These are phyloP conservation scores for Yamadazyma triangularis DNA, from an alignment of 1,139 yeast species.

Conservation along the genomic window DNA sequence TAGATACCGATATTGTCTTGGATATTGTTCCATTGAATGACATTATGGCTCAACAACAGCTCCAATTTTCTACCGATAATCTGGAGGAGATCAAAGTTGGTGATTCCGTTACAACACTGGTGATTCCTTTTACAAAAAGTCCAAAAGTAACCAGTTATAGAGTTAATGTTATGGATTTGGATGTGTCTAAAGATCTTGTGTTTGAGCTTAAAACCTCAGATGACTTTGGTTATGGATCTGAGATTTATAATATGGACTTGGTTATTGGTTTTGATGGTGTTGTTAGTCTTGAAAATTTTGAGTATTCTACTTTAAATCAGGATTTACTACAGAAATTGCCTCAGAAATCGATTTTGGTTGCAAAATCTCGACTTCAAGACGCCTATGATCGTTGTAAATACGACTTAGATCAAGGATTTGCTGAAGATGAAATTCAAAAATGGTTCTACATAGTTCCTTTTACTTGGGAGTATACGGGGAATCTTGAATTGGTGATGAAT, in stretches of 20 bases:
- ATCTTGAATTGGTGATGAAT: too few species aligned
- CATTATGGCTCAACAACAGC: constrained; percentile 37
- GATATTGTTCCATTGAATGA: constrained; percentile 49
- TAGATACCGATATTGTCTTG: constrained; percentile 65
- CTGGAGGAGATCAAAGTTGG: constrained; percentile 9
- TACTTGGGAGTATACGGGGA: constrained; percentile 30
- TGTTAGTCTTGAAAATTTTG: constrained; percentile 30
- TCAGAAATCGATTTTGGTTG: too few species aligned
- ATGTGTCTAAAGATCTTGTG: background rate
- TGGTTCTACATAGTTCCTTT: constrained; percentile 37
- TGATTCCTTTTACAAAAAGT: constrained; percentile 9
- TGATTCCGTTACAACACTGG: constrained; percentile 3
- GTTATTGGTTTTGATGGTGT: constrained; percentile 32
- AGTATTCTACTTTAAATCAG: constrained; percentile 27
- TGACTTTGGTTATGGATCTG: constrained; percentile 13
- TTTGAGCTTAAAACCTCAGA: constrained; percentile 2
- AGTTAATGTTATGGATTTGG: constrained; percentile 6
- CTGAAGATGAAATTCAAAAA: constrained; percentile 16
- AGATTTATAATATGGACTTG: constrained; percentile 24
- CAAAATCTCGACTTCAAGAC: too few species aligned
- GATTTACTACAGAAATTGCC: too few species aligned
- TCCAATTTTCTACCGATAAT: constrained; percentile 10
- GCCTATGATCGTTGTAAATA: too few species aligned
- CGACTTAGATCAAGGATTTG: constrained; percentile 14
- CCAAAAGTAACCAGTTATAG: constrained; percentile 7